These are phyloP conservation scores for Rhodotorula paludigena DNA, from an alignment of 768 basidiomycete genomes.

Conservation along the genomic window DNA sequence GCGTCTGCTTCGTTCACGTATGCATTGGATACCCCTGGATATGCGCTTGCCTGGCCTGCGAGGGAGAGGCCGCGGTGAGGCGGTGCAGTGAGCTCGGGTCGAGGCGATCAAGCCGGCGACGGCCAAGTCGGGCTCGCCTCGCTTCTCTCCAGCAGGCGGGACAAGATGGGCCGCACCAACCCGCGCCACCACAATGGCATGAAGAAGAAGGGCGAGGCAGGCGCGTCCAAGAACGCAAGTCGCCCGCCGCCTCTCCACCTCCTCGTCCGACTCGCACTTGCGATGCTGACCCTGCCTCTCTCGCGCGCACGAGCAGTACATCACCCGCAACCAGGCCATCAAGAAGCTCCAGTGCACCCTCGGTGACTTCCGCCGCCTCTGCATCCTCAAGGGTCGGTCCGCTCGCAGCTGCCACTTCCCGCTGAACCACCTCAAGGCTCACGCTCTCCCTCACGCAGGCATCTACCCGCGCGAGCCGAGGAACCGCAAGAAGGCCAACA, in stretches of 20 bases:
- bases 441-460: slow-evolving; percentile 53
- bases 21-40: too few species aligned
- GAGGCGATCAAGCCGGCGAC: too few species aligned
- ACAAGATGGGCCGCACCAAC: slow-evolving; percentile 25
- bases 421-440: slow-evolving; percentile 2
- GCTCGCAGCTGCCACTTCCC: slow-evolving; percentile 14
- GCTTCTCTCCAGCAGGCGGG: too few species aligned
- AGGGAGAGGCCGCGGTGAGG: too few species aligned
- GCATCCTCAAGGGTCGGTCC: slow-evolving; percentile 85
- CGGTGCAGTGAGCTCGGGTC: too few species aligned
- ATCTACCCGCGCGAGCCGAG: slow-evolving; percentile 96
- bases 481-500: slow-evolving; percentile 87
- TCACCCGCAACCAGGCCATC: slow-evolving; percentile 82
- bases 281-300: not conserved
- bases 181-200: slow-evolving; percentile 31
- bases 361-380: slow-evolving; percentile 90
- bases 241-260: not conserved
- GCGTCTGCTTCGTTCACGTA: too few species aligned
- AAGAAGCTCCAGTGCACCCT: slow-evolving; percentile 95
- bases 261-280: not conserved
- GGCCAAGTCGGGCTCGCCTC: too few species aligned
- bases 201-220: slow-evolving; percentile 71
- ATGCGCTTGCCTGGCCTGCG: too few species aligned
- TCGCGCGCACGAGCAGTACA: slow-evolving; percentile 44
- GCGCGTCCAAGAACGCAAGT: slow-evolving; percentile 69